These are phyloP conservation scores for Camelina laxa DNA, from an alignment of 345 rosid genomes.

Conservation along the genomic window DNA sequence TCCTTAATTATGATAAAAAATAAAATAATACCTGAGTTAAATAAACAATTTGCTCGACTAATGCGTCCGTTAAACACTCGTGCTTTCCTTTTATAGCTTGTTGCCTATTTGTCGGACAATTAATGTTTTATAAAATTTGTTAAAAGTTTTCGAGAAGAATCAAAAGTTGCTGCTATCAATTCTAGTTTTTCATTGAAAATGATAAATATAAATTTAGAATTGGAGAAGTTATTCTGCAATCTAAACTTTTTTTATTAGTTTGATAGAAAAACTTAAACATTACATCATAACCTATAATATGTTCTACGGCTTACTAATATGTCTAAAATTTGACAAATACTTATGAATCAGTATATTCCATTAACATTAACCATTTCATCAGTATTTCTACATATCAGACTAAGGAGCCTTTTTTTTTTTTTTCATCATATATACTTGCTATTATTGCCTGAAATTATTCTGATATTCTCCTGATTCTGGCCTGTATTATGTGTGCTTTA, in stretches of 20 bases:
- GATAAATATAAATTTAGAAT: neutral
- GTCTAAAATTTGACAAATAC: neutral
- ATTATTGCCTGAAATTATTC: no score
- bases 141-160: slow-evolving; percentile 10
- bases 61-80: slow-evolving; percentile 43
- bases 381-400: no score
- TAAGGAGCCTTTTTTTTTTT: no score
- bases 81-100: slow-evolving; percentile 42
- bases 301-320: neutral
- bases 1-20: slow-evolving; percentile 3
- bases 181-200: neutral
- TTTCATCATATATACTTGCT: no score
- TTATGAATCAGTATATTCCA: no score
- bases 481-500: slow-evolving; percentile 2
- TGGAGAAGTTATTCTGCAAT: neutral
- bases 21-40: slow-evolving; percentile 5
- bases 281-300: neutral
- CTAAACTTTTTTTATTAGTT: neutral
- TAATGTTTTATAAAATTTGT: neutral
- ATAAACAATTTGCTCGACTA: slow-evolving; percentile 20
- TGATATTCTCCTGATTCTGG: slow-evolving; percentile 23
- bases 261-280: neutral
- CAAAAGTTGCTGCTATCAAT: neutral
- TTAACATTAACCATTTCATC: no score
- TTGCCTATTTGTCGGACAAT: slow-evolving; percentile 36